These are phyloP conservation scores for Tothia fuscella DNA, from an alignment of 2,329 filamentous ascomycete genomes.

Conservation along the genomic window DNA sequence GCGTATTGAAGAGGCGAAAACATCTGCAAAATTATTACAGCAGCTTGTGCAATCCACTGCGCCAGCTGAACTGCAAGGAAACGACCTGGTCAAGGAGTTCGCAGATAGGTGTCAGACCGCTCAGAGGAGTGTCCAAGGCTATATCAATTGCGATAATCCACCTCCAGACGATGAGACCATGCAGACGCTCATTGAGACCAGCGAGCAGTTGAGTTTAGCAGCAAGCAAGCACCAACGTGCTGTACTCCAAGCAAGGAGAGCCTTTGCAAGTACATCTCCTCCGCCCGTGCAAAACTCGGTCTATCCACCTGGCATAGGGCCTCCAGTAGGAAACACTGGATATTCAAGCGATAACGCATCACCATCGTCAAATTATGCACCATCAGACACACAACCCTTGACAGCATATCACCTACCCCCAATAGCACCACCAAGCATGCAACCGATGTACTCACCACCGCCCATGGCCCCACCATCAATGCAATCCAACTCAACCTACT, in stretches of 20 bases:
- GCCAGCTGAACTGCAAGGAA: constrained; percentile 58
- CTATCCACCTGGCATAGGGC: not conserved
- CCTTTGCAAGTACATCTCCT: constrained; percentile 18
- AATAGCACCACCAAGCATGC: constrained; percentile 8
- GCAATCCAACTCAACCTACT: too few species aligned
- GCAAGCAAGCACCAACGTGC: constrained; percentile 77
- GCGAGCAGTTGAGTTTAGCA: constrained; percentile 76
- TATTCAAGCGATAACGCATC: constrained; percentile 1
- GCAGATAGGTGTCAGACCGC: constrained; percentile 73
- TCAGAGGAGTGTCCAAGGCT: constrained; percentile 68
- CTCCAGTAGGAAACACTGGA: not conserved
- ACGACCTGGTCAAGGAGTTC: constrained; percentile 91
- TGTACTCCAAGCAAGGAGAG: constrained; percentile 46
- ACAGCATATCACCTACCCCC: constrained; percentile 9
- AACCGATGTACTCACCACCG: not conserved
- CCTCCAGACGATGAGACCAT: constrained; percentile 86
- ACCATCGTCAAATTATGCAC: constrained; percentile 3
- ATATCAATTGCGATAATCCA: constrained; percentile 70
- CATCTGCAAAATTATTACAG: constrained; percentile 80
- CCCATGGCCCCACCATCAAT: not conserved
- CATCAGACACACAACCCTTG: not conserved
- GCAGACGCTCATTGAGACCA: constrained; percentile 85
- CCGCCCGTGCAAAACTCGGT: not conserved
- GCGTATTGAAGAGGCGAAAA: constrained; percentile 79
- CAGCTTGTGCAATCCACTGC: constrained; percentile 85